Conservation (phyloP, 1,284 basidiomycete genomes). For the Boletus hoseneyae region DNA sequence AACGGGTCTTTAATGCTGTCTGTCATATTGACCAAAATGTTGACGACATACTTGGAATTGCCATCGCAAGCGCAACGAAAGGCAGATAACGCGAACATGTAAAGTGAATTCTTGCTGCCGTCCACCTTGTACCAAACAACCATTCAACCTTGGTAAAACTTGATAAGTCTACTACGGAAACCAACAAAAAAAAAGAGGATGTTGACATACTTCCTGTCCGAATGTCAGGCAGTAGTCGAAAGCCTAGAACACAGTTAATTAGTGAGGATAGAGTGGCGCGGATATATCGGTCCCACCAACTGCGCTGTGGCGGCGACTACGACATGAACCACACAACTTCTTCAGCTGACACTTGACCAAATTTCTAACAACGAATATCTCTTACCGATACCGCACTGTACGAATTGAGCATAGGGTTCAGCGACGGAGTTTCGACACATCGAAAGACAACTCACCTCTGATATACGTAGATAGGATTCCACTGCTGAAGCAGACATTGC, state of each 20-base stretch:
- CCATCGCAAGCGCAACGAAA: slow-evolving; percentile 20
- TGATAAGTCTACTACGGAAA: not conserved
- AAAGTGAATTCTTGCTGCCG: slow-evolving; percentile 21
- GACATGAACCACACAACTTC: not conserved
- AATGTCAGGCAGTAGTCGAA: slow-evolving; percentile 23
- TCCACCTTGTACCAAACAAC: slow-evolving; percentile 19
- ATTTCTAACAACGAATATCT: not conserved
- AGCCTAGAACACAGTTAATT: slow-evolving; percentile 5
- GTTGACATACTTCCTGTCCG: slow-evolving; percentile 11
- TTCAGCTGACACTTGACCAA: not conserved
- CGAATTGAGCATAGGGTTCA: not conserved
- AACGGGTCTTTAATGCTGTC: not conserved
- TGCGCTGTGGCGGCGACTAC: slow-evolving; percentile 16
- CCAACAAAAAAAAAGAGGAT: too few species aligned
- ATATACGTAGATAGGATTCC: slow-evolving; percentile 16
- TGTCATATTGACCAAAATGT: not conserved
- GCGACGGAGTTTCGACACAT: not conserved
- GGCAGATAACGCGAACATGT: slow-evolving; percentile 22
- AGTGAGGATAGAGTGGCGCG: not conserved
- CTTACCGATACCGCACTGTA: slow-evolving; percentile 18
- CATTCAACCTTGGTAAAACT: slow-evolving; percentile 13
- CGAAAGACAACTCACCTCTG: slow-evolving; percentile 13
- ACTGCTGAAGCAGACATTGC: slow-evolving; percentile 15
- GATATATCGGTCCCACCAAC: slow-evolving; percentile 4
- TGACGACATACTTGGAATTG: slow-evolving; percentile 13